Evolutionary conservation across 176 grass and related monocot species (phyloP).

Genomic region (Triticum aestivum): DNA sequence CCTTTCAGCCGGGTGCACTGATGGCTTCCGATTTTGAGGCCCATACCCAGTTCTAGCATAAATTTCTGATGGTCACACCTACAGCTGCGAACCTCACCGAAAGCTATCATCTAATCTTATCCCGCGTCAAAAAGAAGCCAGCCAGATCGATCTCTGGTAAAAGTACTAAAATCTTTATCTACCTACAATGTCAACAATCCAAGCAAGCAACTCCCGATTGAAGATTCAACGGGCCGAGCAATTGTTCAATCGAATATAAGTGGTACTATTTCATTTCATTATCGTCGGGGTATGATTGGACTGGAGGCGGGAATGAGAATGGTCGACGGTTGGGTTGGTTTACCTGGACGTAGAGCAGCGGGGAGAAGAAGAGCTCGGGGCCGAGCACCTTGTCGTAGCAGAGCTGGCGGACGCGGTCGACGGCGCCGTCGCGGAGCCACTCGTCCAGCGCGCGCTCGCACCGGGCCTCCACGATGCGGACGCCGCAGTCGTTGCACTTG

Average conservation of each 20-base stretch:
- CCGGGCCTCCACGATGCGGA: conserved; percentile 79
- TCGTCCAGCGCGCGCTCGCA: conserved; percentile 54
- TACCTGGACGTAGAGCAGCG: conserved; percentile 87
- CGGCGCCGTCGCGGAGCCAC: conserved; percentile 49
- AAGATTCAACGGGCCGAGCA: background rate
- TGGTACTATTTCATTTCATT: too few species aligned
- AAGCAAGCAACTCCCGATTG: background rate
- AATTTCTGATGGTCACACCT: conserved; percentile 5
- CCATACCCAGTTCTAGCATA: background rate
- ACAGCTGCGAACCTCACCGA: conserved; percentile 18
- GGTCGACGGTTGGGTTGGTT: background rate
- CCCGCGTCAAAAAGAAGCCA: background rate
- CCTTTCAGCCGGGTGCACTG: background rate
- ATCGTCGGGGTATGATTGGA: too few species aligned
- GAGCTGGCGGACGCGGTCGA: conserved; percentile 37
- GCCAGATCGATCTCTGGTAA: background rate
- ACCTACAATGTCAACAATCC: background rate
- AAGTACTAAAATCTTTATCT: too few species aligned
- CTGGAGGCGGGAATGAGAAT: background rate
- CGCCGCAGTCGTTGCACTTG: conserved; percentile 95
- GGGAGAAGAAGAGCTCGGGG: conserved; percentile 81
- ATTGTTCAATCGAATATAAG: background rate
- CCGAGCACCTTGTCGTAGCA: conserved; percentile 82
- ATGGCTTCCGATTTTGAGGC: background rate
- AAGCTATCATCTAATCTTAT: conserved; percentile 18